phyloP scores from a whole-genome alignment of 441 rosid genomes.

The Pelargonium australe region DNA sequence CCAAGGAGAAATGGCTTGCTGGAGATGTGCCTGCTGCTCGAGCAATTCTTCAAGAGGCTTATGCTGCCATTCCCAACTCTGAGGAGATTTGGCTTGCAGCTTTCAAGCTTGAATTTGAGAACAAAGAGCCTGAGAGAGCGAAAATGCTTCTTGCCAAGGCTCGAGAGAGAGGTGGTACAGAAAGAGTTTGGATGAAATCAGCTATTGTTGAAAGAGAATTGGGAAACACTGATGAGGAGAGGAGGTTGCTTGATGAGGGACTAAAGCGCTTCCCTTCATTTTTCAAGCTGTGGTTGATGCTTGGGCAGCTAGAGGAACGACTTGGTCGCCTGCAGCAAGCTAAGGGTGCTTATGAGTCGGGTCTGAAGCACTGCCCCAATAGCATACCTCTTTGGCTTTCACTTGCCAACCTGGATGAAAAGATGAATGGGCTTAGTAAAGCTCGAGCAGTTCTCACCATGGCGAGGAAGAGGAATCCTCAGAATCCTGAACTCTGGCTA shows the following conservation, averaged over 20 bases:
- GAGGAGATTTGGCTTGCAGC: conserved; percentile 7
- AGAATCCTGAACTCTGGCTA: conserved; percentile 24
- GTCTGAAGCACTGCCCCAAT: conserved; percentile 22
- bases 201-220: conserved; percentile 25
- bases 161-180: conserved; percentile 11
- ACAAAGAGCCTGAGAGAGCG: background rate
- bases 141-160: conserved; percentile 5
- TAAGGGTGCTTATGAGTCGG: conserved; percentile 21
- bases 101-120: conserved; percentile 6
- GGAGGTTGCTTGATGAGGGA: conserved; percentile 22
- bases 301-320: conserved; percentile 27
- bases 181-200: conserved; percentile 31
- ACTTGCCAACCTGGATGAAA: conserved; percentile 23
- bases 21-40: conserved; percentile 1
- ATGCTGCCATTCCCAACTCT: conserved; percentile 6
- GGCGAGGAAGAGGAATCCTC: conserved; percentile 25
- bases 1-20: conserved; percentile 5
- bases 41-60: conserved; percentile 1
- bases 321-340: conserved; percentile 19
- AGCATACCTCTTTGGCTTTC: conserved; percentile 27
- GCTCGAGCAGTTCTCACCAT: conserved; percentile 27
- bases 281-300: conserved; percentile 28
- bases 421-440: conserved; percentile 25
- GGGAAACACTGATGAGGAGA: conserved; percentile 19
- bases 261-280: conserved; percentile 22